Conservation (phyloP, 345 rosid genomes). For the Sisymbrium irio region DNA sequence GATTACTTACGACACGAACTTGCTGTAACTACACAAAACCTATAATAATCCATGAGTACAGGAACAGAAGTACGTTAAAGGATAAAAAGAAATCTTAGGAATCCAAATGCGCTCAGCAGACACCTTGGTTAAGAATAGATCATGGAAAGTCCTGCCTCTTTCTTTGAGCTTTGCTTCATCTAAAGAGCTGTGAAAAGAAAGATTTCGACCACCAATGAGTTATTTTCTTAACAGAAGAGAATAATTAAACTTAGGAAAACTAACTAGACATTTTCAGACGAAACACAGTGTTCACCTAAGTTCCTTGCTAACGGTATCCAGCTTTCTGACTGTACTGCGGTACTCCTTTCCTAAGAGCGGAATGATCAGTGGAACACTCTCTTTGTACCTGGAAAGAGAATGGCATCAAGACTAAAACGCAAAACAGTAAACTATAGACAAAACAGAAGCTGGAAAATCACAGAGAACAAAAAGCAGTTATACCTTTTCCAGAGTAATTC, state of each 20-base stretch:
- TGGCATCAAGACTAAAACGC: constrained; percentile 8
- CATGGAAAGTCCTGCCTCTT: constrained; percentile 84
- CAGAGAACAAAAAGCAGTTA: constrained; percentile 2
- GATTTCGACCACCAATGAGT: background rate
- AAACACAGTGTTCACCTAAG: constrained; percentile 55
- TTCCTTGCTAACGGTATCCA: constrained; percentile 73
- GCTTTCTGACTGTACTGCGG: constrained; percentile 56
- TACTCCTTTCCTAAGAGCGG: constrained; percentile 91
- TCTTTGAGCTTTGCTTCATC: constrained; percentile 91
- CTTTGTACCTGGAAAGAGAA: constrained; percentile 68
- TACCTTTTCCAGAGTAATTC: constrained; percentile 86
- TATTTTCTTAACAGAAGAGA: background rate
- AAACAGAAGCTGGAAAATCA: constrained; percentile 3
- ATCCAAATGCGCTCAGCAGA: background rate
- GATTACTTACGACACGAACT: background rate
- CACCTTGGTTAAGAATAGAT: constrained; percentile 88
- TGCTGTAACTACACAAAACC: background rate
- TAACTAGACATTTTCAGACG: constrained; percentile 9
- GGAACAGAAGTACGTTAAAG: background rate
- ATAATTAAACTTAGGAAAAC: background rate
- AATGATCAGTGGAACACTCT: constrained; percentile 81
- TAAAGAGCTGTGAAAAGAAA: constrained; percentile 53
- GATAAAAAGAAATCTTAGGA: background rate
- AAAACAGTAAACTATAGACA: background rate
- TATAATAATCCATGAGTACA: background rate